Base-by-base conservation (phyloP, 768 basidiomycete genomes). In the Boletus sp. region DNA sequence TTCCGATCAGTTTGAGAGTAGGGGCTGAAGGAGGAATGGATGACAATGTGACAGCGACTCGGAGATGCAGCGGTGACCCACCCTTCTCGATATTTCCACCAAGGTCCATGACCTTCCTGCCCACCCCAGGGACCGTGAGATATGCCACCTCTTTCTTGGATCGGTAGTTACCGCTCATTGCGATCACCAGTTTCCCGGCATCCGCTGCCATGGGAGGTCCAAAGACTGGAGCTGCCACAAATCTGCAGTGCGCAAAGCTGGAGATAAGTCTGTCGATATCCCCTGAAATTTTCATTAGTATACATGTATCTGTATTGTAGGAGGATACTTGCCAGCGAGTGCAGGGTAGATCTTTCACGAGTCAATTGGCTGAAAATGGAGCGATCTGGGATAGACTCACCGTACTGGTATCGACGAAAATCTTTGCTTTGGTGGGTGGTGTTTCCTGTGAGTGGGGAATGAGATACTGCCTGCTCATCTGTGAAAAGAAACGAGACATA, bases 11-110 rank as follows among this genome's bases (percentile, higher is more conserved):
- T 69, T 93, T 93, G 72, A 85, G 80, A 9, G 82, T 83, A 5
- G 82, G 79, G 14, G 86, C 86, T 87, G 49, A 52, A 56, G 30
- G 35, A 11, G 15, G 33, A 38, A 32, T 30, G 39, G 21, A 29
- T 56, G 45, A 53, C 30, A 29, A 41, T 21, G 41, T 11, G 27
- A n/a, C 19, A 19, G 7, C 14, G 1, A 25, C 25, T 25, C 25
- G 25, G 25, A 59, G 21, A 56, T 17, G 11, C 15, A 42, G n/a
- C 35, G 32, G 33, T 23, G 11, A 54, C 61, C 8, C 32, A 80
- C 88, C 91, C 72, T 90, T 87, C 73, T 93, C 90, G 32, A 94
- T 77, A 67, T 95, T 92, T 25, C 81, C 85, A 25, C 93, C 93
- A 11, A 96, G 77, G 67, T 95, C 93, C 21, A 86, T 70, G 30